Conservation (phyloP, 495 filamentous ascomycete species). For the Hyaloscypha hepaticicola region DNA sequence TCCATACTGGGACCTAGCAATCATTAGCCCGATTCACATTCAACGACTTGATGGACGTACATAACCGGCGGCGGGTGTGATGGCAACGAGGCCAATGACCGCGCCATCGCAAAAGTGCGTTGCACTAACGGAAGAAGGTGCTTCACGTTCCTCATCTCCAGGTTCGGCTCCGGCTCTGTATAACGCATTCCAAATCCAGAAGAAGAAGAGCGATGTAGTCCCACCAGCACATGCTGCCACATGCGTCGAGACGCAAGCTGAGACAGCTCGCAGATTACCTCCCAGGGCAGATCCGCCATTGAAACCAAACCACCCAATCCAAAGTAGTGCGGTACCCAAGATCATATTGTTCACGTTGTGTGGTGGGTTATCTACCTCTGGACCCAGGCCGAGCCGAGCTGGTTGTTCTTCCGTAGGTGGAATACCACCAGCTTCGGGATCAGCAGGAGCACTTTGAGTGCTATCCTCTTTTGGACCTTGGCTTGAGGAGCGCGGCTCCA, state of each 20-base stretch:
- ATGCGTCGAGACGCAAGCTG: slow-evolving; percentile 54
- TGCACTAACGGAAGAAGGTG: slow-evolving; percentile 44
- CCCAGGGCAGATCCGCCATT: slow-evolving; percentile 33
- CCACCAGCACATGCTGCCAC: slow-evolving; percentile 48
- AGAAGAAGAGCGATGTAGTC: slow-evolving; percentile 26
- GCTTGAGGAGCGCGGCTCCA: not conserved
- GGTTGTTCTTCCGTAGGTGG: not conserved
- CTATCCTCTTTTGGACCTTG: not conserved
- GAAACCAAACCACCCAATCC: slow-evolving; percentile 12
- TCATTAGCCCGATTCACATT: not conserved
- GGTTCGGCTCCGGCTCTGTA: not conserved
- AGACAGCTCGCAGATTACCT: slow-evolving; percentile 59
- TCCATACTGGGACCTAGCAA: not conserved
- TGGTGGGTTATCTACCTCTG: not conserved
- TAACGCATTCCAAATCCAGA: slow-evolving; percentile 31
- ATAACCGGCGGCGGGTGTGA: slow-evolving; percentile 52
- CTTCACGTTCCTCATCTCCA: not conserved
- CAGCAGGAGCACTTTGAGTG: not conserved
- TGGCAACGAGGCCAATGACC: slow-evolving; percentile 54
- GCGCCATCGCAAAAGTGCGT: slow-evolving; percentile 51
- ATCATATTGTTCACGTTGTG: slow-evolving; percentile 4
- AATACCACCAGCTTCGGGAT: not conserved
- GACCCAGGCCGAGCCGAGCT: not conserved
- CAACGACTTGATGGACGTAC: slow-evolving; percentile 28
- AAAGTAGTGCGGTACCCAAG: not conserved